phyloP scores from a whole-genome alignment of 2,329 filamentous ascomycete species.

The Penicillium sp. region DNA sequence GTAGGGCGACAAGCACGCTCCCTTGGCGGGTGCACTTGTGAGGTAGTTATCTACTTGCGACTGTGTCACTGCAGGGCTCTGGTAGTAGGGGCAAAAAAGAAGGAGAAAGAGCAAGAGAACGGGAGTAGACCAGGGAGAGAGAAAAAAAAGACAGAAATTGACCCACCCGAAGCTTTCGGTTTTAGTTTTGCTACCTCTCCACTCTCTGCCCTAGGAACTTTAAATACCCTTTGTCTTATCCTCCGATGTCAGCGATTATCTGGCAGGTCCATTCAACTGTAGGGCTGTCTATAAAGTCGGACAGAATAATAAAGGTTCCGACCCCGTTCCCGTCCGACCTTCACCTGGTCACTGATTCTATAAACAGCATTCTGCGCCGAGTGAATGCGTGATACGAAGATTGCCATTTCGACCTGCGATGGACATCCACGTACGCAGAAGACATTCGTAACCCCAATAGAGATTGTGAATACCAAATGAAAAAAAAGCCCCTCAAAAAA shows the following conservation, averaged over 20 bases:
- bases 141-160: neutral
- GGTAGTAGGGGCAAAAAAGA: constrained; percentile 3
- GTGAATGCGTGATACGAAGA: neutral
- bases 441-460: neutral
- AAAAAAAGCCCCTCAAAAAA: neutral
- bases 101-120: neutral
- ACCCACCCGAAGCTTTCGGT: neutral
- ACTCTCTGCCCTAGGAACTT: constrained; percentile 8
- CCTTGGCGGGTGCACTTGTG: neutral
- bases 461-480: neutral
- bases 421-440: neutral
- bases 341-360: neutral
- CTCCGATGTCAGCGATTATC: constrained; percentile 2
- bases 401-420: neutral
- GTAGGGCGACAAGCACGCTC: neutral
- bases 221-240: constrained; percentile 4
- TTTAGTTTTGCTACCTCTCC: neutral
- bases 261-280: neutral
- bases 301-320: no score
- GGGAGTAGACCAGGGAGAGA: neutral
- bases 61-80: constrained; percentile 4
- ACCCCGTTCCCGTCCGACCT: neutral
- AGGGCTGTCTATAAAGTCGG: constrained; percentile 3
- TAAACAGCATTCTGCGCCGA: constrained; percentile 13
- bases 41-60: neutral